phyloP scores from a whole-genome alignment of 2,329 filamentous ascomycete genomes.

The Clonostachys byssicola region DNA sequence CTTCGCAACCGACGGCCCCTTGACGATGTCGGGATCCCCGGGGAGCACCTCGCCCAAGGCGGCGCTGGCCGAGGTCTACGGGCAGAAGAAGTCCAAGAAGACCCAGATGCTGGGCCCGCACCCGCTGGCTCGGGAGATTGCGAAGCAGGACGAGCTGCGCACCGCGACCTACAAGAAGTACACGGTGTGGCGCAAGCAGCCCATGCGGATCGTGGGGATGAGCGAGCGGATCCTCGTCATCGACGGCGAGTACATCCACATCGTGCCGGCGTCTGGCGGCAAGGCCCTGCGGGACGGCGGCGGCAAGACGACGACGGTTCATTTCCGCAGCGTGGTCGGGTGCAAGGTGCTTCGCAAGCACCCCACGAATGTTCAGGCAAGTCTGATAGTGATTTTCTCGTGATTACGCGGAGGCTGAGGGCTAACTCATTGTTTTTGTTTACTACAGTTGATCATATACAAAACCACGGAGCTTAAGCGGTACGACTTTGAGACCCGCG shows the following conservation, averaged over 20 bases:
- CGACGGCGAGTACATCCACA: slow-evolving; percentile 83
- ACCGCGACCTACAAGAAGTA: slow-evolving; percentile 68
- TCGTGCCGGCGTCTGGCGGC: slow-evolving; percentile 67
- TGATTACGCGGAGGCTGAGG: not conserved
- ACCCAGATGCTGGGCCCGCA: slow-evolving; percentile 51
- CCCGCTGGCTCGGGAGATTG: slow-evolving; percentile 61
- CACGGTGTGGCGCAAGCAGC: slow-evolving; percentile 76
- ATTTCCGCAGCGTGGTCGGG: slow-evolving; percentile 77
- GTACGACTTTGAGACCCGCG: slow-evolving; percentile 81
- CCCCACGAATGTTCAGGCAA: slow-evolving; percentile 74
- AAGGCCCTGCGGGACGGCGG: slow-evolving; percentile 60
- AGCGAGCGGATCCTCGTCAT: slow-evolving; percentile 75
- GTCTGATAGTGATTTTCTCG: slow-evolving; percentile 4
- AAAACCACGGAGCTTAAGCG: slow-evolving; percentile 73
- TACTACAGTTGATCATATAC: slow-evolving; percentile 62
- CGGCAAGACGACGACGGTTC: slow-evolving; percentile 74
- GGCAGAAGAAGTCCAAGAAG: slow-evolving; percentile 46
- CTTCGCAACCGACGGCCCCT: slow-evolving; percentile 69
- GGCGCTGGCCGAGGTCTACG: slow-evolving; percentile 5
- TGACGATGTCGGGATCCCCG: slow-evolving; percentile 65
- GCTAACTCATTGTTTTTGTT: not conserved
- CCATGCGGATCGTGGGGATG: slow-evolving; percentile 73
- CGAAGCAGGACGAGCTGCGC: slow-evolving; percentile 55
- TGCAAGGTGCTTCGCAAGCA: slow-evolving; percentile 79
- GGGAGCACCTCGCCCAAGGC: slow-evolving; percentile 61